A percentile compares a stretch with the other conserved stretches of the same genome.
These are phyloP conservation scores for Talaromyces pinophilus DNA, from an alignment of 2,329 filamentous ascomycete genomes.

Conservation along the genomic window DNA sequence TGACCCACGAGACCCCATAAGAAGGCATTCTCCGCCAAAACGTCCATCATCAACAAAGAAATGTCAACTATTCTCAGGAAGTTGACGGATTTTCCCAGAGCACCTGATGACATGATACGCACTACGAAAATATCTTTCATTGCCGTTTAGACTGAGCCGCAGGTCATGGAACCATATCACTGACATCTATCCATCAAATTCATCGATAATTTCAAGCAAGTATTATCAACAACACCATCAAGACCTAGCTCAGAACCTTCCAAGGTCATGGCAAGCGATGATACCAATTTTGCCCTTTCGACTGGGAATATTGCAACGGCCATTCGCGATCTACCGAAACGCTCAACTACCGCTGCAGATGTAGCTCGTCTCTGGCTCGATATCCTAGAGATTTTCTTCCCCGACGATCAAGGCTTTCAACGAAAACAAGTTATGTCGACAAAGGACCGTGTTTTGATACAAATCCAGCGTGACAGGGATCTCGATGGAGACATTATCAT, in stretches of 20 bases:
- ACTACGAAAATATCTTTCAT: neutral
- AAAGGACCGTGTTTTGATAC: conserved; percentile 1
- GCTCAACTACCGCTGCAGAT: conserved; percentile 16
- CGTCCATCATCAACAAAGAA: neutral
- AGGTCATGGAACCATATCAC: neutral
- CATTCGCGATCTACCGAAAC: conserved; percentile 13
- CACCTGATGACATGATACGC: neutral
- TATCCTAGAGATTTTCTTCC: conserved; percentile 18
- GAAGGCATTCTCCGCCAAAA: neutral
- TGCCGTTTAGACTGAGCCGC: too few relatives aligned
- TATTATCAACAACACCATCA: neutral
- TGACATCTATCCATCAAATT: neutral
- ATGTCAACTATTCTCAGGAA: neutral
- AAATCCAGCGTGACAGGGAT: conserved; percentile 2
- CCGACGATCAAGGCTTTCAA: conserved; percentile 14
- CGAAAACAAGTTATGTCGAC: neutral
- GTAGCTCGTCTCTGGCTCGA: conserved; percentile 16
- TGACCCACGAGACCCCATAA: neutral
- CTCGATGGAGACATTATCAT: conserved; percentile 11
- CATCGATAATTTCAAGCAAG: neutral
- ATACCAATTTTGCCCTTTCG: conserved; percentile 17
- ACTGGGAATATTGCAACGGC: conserved; percentile 14
- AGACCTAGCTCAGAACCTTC: neutral
- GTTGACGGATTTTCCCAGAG: neutral
- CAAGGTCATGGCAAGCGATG: neutral